phyloP scores from a whole-genome alignment of 176 grass and related monocot genomes.

The Bonia amplexicaulis region DNA sequence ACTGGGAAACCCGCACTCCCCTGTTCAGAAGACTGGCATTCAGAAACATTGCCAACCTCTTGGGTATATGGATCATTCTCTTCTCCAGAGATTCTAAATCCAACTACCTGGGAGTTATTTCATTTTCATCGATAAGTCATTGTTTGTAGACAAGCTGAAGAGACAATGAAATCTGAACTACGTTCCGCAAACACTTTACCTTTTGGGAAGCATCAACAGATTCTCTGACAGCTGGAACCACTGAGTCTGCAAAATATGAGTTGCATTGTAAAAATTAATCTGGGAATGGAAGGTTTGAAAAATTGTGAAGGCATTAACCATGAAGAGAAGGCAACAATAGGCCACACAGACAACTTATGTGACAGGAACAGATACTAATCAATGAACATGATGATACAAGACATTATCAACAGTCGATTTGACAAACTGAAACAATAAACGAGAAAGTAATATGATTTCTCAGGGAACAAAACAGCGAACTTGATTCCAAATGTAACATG shows the following conservation, averaged over 20 bases:
- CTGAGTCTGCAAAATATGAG: slow-evolving; percentile 68
- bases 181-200: slow-evolving; percentile 32
- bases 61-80: slow-evolving; percentile 41
- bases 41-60: slow-evolving; percentile 40
- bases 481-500: background rate
- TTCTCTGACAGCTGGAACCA: slow-evolving; percentile 38
- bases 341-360: background rate
- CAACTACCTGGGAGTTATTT: slow-evolving; percentile 64
- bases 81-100: slow-evolving; percentile 48
- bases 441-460: background rate
- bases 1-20: slow-evolving; percentile 5
- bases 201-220: slow-evolving; percentile 55
- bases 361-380: background rate
- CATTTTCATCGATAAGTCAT: slow-evolving; percentile 18
- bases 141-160: background rate
- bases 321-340: background rate
- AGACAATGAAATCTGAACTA: slow-evolving; percentile 15
- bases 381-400: background rate
- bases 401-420: background rate
- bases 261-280: slow-evolving; percentile 11
- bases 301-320: slow-evolving; percentile 16
- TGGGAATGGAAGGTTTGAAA: slow-evolving; percentile 3
- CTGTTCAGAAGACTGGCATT: slow-evolving; percentile 39
- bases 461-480: background rate
- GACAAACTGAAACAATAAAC: background rate